Evolutionary conservation across 495 filamentous ascomycete species (phyloP).

Genomic region (Penicillium canariense): DNA sequence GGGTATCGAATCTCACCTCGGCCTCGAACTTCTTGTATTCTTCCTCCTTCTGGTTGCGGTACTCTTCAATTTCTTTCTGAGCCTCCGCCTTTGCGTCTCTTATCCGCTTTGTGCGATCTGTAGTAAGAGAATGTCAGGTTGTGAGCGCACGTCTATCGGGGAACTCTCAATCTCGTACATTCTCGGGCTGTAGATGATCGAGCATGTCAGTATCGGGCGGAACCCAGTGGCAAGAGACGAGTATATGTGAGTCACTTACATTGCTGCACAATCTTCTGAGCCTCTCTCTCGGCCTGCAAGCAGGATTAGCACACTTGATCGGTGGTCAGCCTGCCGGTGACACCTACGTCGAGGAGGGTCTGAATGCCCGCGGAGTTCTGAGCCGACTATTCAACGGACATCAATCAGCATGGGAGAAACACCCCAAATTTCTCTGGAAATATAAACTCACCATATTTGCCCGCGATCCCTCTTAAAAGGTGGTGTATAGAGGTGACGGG

Average conservation of each 20-base stretch:
- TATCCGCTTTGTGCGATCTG: conserved; percentile 95
- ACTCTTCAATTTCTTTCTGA: conserved; percentile 97
- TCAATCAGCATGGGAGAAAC: conserved; percentile 26
- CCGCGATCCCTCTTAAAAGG: conserved; percentile 15
- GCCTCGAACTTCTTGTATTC: conserved; percentile 95
- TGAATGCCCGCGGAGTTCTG: conserved; percentile 98
- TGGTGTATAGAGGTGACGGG: conserved; percentile 7
- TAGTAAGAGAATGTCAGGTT: conserved; percentile 34
- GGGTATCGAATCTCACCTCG: conserved; percentile 57
- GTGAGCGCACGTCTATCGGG: conserved; percentile 9
- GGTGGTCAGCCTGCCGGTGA: conserved; percentile 2
- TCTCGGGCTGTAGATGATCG: conserved; percentile 59
- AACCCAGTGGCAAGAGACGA: neutral
- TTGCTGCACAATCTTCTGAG: conserved; percentile 98
- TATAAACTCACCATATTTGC: conserved; percentile 40
- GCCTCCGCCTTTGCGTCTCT: conserved; percentile 93
- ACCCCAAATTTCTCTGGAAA: neutral
- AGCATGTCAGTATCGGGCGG: conserved; percentile 31
- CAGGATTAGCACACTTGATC: conserved; percentile 27
- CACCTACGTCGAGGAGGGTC: conserved; percentile 93
- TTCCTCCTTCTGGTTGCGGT: conserved; percentile 82
- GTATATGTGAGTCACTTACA: conserved; percentile 52
- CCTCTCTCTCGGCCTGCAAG: conserved; percentile 89
- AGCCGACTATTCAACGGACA: conserved; percentile 64
- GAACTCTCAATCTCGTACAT: conserved; percentile 51